phyloP scores from a whole-genome alignment of 805 yeast genomes.

The Starmerella potacharoeniae region DNA sequence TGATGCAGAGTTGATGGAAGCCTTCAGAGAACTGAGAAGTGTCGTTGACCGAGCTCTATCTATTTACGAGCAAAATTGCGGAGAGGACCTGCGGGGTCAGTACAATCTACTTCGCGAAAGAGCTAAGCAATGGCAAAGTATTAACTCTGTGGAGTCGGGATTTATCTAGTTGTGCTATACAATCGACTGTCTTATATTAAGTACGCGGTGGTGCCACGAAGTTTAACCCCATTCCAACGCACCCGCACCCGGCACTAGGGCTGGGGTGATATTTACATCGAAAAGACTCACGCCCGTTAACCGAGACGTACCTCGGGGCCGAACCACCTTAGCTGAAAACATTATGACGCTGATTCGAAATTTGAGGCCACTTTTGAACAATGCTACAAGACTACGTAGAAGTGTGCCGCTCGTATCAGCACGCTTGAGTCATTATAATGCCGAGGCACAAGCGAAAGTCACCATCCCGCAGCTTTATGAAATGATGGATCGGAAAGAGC shows the following conservation, averaged over 20 bases:
- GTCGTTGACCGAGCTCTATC: background rate
- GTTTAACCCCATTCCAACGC: too few species aligned
- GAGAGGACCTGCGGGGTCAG: background rate
- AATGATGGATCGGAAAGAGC: slow-evolving; percentile 29
- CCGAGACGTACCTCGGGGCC: background rate
- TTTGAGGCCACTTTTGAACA: background rate
- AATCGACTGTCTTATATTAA: too few species aligned
- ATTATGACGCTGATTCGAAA: background rate
- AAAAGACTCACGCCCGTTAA: background rate
- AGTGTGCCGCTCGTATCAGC: background rate
- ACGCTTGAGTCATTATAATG: slow-evolving; percentile 18
- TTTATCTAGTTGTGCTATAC: background rate
- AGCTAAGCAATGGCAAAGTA: background rate
- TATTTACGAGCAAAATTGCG: background rate
- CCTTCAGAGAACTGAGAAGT: background rate
- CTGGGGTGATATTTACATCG: too few species aligned
- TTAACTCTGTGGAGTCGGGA: background rate
- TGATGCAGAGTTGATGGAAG: background rate
- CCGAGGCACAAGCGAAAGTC: slow-evolving; percentile 23
- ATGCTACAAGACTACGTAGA: background rate
- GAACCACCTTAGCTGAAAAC: background rate
- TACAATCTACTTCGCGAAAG: background rate
- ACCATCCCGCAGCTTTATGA: slow-evolving; percentile 35
- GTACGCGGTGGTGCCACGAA: too few species aligned
- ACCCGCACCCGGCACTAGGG: too few species aligned